Conservation (phyloP, 192 early-diverging fungal genomes). For the Coemansia sp. region DNA sequence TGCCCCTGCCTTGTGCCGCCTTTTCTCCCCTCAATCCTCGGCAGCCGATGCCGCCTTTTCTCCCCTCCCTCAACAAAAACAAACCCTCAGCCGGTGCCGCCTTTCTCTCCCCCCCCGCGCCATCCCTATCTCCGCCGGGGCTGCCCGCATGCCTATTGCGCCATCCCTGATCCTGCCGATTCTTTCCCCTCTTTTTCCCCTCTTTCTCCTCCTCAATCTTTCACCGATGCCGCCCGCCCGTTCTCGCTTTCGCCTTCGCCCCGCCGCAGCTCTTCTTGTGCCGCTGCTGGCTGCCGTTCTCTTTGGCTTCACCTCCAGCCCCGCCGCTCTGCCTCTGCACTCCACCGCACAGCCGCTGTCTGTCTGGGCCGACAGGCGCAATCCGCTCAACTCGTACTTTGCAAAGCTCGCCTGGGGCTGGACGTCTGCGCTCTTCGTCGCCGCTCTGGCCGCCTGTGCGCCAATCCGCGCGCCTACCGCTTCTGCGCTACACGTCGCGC, state of each 20-base stretch:
- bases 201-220: background rate
- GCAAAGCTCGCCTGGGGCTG: constrained; percentile 90
- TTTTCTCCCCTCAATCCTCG: too few relatives aligned
- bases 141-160: too few relatives aligned
- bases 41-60: background rate
- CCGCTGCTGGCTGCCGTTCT: constrained; percentile 37
- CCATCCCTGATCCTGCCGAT: background rate
- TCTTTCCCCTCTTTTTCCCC: background rate
- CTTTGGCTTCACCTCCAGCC: constrained; percentile 18
- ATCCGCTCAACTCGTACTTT: constrained; percentile 75
- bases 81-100: background rate
- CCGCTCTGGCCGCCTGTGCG: constrained; percentile 49
- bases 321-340: background rate
- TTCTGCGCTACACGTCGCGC: constrained; percentile 26
- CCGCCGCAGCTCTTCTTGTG: constrained; percentile 27
- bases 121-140: too few relatives aligned
- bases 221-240: background rate
- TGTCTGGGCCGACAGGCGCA: constrained; percentile 68
- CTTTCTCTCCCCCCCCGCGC: background rate
- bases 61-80: background rate
- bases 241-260: constrained; percentile 7
- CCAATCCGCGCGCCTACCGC: constrained; percentile 17
- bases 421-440: constrained; percentile 68
- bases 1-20: background rate
- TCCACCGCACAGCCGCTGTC: constrained; percentile 9